Evolutionary conservation across 345 rosid species (phyloP), one percentile per base, ranked within the genome.

Genomic region (Arabis alpina): DNA sequence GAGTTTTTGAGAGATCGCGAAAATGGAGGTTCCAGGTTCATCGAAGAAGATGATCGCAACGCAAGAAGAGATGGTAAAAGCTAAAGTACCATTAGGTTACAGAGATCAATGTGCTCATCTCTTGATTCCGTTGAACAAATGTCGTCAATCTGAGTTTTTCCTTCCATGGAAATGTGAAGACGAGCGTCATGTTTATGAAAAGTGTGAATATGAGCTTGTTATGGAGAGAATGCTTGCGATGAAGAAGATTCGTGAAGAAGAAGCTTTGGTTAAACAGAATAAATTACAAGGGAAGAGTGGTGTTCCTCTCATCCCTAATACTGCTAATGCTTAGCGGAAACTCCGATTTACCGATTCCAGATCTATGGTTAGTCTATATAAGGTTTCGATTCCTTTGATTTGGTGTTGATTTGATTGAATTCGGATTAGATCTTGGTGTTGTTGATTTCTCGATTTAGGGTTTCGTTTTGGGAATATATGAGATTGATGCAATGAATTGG

Each of bases 41-140:
- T 90, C 99, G 79, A 95, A 87, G 91, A 88, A 90, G 84, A 95
- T 95, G 98, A 85, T 95, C 51, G 97, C 99, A 54, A 90, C 98
- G 1, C 98, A 87, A 53, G 94, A 71, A 54, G 99, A 95, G 80
- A 92, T 95, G 99, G 93, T 75, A 64, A 82, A 77, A 68, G 97
- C 89, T n/a, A 84, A 79, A 72, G 88, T 88, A 10, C 94, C 98
- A 1, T 77, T 95, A 5, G 76, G 97, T 1, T 95, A 87, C 68
- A 83, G 99, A 70, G 99, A 95, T 80, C 97, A 86, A 67, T 95
- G 99, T 80, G 97, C 98, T 32, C 99, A 92, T 71, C 80, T 90
- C 42, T 84, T 95, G 54, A 92, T 95, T 70, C 98, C 98, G 0
- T 97, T 95, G 72, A 92, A 95, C 84, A 88, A 88, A 82, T 95